Percentiles rank a stretch among this genome's conserved stretches.
Conservation (phyloP, 1,284 basidiomycete genomes). For the Gastroboletus turbinatus region DNA sequence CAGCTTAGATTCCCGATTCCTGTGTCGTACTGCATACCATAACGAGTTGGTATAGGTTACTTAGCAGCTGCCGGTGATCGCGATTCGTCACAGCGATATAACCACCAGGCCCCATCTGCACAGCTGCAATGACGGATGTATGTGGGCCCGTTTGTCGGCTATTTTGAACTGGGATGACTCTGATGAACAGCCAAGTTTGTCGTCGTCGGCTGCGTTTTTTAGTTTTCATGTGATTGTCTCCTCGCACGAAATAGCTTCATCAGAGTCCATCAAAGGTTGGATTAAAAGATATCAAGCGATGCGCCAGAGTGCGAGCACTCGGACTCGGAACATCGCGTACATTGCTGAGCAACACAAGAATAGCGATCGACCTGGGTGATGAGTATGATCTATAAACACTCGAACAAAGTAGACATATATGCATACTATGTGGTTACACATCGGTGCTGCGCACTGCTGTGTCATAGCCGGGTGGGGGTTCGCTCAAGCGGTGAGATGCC, state of each 20-base stretch:
- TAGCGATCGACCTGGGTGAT: not conserved
- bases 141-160: not conserved
- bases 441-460: constrained; percentile 3
- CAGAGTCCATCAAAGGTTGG: not conserved
- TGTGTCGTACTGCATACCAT: too few relatives aligned
- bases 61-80: not conserved
- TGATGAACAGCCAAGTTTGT: not conserved
- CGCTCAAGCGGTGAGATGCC: not conserved
- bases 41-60: not conserved
- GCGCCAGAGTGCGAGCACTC: not conserved
- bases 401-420: not conserved
- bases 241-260: not conserved
- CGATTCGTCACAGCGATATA: not conserved
- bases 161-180: not conserved
- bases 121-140: not conserved
- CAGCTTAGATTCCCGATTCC: too few relatives aligned
- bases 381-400: not conserved
- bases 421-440: not conserved
- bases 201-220: not conserved
- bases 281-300: not conserved
- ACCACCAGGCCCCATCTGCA: too few relatives aligned
- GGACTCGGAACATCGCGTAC: not conserved
- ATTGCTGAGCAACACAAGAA: not conserved
- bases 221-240: not conserved
- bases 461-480: constrained; percentile 21